A percentile compares a stretch with the other conserved stretches of the same genome.
Evolutionary conservation across 2,329 filamentous ascomycete genomes (phyloP).

Genomic region (Alternaria dauci): DNA sequence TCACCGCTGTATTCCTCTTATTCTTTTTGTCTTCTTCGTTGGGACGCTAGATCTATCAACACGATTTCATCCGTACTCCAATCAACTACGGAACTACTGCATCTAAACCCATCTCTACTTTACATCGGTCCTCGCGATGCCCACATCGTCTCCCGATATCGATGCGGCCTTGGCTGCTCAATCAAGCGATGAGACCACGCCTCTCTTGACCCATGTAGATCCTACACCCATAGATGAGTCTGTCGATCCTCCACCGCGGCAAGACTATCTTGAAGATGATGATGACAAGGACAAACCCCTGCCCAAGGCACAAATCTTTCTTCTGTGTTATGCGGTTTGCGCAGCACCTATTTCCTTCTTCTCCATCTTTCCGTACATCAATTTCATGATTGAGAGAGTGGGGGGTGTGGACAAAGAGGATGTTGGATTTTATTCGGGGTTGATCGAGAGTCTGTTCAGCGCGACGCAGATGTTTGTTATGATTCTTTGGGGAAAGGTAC

Average conservation of each 20-base stretch:
- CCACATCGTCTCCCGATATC: conserved; percentile 2
- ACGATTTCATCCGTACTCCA: background rate
- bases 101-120: background rate
- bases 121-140: background rate
- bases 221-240: conserved; percentile 27
- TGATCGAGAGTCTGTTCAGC: conserved; percentile 77
- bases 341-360: conserved; percentile 85
- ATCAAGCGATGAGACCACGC: conserved; percentile 39
- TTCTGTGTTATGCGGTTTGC: conserved; percentile 76
- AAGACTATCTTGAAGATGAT: conserved; percentile 11
- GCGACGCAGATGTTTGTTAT: conserved; percentile 80
- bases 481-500: conserved; percentile 69
- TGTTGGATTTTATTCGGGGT: conserved; percentile 80
- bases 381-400: conserved; percentile 75
- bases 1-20: background rate
- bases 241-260: background rate
- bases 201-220: conserved; percentile 34
- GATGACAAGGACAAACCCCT: conserved; percentile 39
- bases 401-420: conserved; percentile 69
- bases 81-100: background rate
- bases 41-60: background rate
- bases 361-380: conserved; percentile 82
- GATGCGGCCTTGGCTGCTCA: background rate
- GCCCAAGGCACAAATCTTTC: conserved; percentile 66
- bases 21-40: background rate